A percentile compares a stretch with the other conserved stretches of the same genome.
phyloP scores from a whole-genome alignment of 2,329 filamentous ascomycete genomes.

The Diaporthe nobilis region DNA sequence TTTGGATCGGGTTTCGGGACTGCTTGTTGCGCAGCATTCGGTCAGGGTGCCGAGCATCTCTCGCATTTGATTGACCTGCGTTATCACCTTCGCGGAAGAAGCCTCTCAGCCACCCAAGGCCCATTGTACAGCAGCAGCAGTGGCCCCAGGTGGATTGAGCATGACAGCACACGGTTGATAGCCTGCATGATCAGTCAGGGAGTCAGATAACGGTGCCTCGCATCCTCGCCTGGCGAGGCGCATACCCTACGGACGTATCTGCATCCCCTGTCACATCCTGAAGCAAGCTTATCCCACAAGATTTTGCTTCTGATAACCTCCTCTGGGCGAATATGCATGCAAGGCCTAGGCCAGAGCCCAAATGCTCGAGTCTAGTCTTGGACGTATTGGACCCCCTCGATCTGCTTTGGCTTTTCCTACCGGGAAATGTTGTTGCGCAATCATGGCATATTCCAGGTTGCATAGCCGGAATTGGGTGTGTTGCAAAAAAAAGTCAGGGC shows the following conservation, averaged over 20 bases:
- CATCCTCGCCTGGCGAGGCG: constrained; percentile 22
- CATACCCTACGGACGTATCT: constrained; percentile 3
- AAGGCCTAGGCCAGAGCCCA: background rate
- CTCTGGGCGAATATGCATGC: constrained; percentile 1
- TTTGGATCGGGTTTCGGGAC: constrained; percentile 8
- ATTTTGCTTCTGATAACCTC: constrained; percentile 22
- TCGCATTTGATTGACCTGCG: constrained; percentile 9
- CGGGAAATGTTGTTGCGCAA: background rate
- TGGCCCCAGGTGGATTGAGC: constrained; percentile 8
- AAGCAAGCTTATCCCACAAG: constrained; percentile 13
- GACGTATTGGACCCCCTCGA: background rate
- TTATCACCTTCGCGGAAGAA: background rate
- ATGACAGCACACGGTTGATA: constrained; percentile 29
- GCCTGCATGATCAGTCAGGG: constrained; percentile 12
- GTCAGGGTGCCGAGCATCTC: constrained; percentile 8
- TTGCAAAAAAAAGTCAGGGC: constrained; percentile 11
- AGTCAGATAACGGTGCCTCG: constrained; percentile 18
- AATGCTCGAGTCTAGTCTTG: background rate
- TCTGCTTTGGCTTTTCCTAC: constrained; percentile 5
- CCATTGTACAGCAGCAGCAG: background rate
- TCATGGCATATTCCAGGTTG: constrained; percentile 6
- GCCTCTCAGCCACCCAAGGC: constrained; percentile 28
- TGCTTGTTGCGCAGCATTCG: constrained; percentile 7
- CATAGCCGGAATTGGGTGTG: constrained; percentile 19
- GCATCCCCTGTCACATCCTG: constrained; percentile 12